Conservation (phyloP, 192 early-diverging fungal genomes). For the Umbelopsis isabellina region DNA sequence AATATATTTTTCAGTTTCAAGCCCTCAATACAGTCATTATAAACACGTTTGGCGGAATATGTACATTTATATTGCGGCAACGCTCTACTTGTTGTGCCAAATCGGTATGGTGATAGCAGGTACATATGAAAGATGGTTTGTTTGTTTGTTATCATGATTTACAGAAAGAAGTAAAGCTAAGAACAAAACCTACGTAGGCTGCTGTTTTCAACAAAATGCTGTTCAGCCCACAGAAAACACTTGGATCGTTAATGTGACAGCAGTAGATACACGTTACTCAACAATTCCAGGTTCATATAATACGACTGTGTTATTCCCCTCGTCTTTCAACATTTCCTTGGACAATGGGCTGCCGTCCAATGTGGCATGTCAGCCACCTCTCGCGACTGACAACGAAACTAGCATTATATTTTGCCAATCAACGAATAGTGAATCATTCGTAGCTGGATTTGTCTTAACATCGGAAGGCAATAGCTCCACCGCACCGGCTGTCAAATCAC, state of each 20-base stretch:
- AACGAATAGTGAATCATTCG: neutral
- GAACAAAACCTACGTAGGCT: neutral
- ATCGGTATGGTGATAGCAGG: too few relatives aligned
- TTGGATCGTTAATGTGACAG: neutral
- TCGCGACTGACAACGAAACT: neutral
- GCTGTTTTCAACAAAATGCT: conserved; percentile 5
- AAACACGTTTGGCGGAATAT: too few relatives aligned
- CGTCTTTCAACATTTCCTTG: neutral
- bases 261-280: neutral
- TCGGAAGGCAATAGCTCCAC: neutral
- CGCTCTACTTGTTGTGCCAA: too few relatives aligned
- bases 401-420: neutral
- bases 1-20: too few relatives aligned
- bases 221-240: neutral
- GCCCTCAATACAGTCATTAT: too few relatives aligned
- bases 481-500: neutral
- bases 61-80: too few relatives aligned
- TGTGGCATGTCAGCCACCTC: neutral
- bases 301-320: neutral
- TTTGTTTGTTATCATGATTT: too few relatives aligned
- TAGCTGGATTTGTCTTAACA: conserved; percentile 2
- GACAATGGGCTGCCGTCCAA: neutral
- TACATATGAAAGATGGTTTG: too few relatives aligned
- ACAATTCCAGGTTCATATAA: neutral
- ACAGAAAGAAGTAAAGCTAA: too few relatives aligned